A percentile compares a stretch with the other conserved stretches of the same genome.
These are phyloP conservation scores for Fusarium protoensiforme DNA, from an alignment of 2,329 filamentous ascomycete species.

Conservation along the genomic window DNA sequence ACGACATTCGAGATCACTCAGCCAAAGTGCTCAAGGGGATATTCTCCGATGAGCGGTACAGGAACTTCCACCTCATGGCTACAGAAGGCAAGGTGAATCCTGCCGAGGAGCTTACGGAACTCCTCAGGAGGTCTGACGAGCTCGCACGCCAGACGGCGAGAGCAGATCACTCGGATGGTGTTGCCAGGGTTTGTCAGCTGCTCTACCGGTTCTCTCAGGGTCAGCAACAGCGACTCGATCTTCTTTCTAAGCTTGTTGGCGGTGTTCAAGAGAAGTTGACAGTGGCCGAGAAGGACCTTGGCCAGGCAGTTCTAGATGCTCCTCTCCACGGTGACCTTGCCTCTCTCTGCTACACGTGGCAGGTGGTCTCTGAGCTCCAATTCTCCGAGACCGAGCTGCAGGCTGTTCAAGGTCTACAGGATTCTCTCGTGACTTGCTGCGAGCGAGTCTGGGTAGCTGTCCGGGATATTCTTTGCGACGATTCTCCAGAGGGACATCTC, in stretches of 20 bases:
- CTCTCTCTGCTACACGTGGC: conserved; percentile 69
- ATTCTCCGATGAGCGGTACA: conserved; percentile 54
- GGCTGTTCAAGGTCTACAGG: conserved; percentile 56
- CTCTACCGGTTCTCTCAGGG: conserved; percentile 68
- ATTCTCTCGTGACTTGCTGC: conserved; percentile 69
- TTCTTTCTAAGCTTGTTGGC: conserved; percentile 68
- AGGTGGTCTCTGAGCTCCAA: conserved; percentile 56
- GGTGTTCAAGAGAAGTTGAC: conserved; percentile 73
- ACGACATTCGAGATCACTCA: conserved; percentile 80
- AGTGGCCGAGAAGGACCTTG: conserved; percentile 73
- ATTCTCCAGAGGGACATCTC: conserved; percentile 91
- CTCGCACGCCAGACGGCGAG: conserved; percentile 78
- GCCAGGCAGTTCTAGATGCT: conserved; percentile 71
- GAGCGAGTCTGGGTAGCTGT: conserved; percentile 81
- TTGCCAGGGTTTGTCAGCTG: conserved; percentile 80
- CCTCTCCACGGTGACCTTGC: conserved; percentile 79
- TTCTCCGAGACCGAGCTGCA: conserved; percentile 52
- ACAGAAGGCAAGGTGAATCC: conserved; percentile 22
- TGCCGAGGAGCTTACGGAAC: conserved; percentile 53
- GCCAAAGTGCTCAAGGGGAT: conserved; percentile 61
- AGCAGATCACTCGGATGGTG: conserved; percentile 92
- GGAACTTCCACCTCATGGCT: conserved; percentile 36
- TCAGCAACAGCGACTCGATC: conserved; percentile 54
- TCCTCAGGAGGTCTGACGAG: conserved; percentile 64
- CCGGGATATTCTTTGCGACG: conserved; percentile 83